phyloP scores from a whole-genome alignment of 441 rosid genomes.

The Populus hybrid region DNA sequence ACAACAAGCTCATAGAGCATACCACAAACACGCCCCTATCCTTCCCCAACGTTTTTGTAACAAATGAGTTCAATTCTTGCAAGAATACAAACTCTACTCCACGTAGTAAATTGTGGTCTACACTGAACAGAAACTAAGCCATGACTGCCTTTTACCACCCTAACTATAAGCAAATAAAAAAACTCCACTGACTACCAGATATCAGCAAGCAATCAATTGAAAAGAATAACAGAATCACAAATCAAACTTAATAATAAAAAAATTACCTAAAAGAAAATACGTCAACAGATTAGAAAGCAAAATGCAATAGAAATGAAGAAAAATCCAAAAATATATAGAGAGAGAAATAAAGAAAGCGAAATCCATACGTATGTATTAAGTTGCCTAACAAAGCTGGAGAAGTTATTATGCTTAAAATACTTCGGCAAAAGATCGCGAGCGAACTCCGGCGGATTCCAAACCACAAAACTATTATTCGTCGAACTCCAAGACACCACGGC shows the following conservation, averaged over 20 bases:
- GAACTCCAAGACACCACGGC: constrained; percentile 76
- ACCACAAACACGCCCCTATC: neutral
- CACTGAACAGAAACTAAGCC: neutral
- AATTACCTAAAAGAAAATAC: neutral
- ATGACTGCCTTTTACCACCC: neutral
- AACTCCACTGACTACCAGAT: neutral
- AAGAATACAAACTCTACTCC: neutral
- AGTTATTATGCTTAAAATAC: constrained; percentile 85
- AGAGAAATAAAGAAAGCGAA: neutral
- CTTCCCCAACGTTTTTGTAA: neutral
- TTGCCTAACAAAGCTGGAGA: constrained; percentile 93
- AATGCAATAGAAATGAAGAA: neutral
- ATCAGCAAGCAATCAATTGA: neutral
- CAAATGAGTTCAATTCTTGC: neutral
- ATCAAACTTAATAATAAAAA: neutral
- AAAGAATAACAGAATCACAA: neutral
- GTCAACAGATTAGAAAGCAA: neutral
- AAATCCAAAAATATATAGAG: neutral
- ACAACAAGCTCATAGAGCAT: neutral
- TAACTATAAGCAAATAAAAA: neutral
- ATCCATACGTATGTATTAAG: constrained; percentile 72
- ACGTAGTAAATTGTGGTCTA: neutral
- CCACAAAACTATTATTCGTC: constrained; percentile 74
- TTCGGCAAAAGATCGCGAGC: constrained; percentile 80
- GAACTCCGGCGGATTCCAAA: constrained; percentile 91